phyloP scores from a whole-genome alignment of 768 basidiomycete genomes.

The Rhodocollybia butyracea region DNA sequence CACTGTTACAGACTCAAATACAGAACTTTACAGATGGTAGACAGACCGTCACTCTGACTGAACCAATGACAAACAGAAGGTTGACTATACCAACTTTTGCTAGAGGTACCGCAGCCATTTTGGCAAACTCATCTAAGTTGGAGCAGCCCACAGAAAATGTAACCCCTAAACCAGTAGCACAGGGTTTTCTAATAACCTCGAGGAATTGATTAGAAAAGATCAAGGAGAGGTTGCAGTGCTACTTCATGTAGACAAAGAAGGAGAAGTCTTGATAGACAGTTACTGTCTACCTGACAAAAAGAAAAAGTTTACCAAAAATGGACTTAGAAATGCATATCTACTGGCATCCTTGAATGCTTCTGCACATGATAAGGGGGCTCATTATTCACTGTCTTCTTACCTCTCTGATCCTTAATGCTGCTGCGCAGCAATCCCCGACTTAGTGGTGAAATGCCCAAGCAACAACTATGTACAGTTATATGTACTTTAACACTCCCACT shows the following conservation, averaged over 20 bases:
- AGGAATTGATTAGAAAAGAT: slow-evolving; percentile 6
- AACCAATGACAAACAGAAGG: background rate
- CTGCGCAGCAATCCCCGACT: too few relatives aligned
- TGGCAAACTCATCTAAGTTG: too few relatives aligned
- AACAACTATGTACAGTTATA: too few relatives aligned
- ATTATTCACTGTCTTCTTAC: too few relatives aligned
- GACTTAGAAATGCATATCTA: slow-evolving; percentile 2
- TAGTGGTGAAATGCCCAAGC: too few relatives aligned
- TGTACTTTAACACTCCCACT: too few relatives aligned
- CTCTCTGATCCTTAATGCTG: too few relatives aligned
- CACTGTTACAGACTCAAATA: background rate
- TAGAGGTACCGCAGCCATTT: background rate
- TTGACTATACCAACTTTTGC: background rate
- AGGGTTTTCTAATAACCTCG: slow-evolving; percentile 7
- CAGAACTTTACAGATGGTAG: background rate
- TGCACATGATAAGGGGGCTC: background rate
- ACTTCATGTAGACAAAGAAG: slow-evolving; percentile 1
- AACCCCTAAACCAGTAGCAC: background rate
- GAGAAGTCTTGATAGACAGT: background rate
- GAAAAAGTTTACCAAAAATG: slow-evolving; percentile 1
- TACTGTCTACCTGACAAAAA: background rate
- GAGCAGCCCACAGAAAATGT: background rate
- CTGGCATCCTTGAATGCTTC: background rate
- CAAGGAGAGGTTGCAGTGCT: slow-evolving; percentile 9
- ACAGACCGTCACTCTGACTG: background rate